Evolutionary conservation across 495 filamentous ascomycete species (phyloP).

Genomic region (Penicillium antarcticum): DNA sequence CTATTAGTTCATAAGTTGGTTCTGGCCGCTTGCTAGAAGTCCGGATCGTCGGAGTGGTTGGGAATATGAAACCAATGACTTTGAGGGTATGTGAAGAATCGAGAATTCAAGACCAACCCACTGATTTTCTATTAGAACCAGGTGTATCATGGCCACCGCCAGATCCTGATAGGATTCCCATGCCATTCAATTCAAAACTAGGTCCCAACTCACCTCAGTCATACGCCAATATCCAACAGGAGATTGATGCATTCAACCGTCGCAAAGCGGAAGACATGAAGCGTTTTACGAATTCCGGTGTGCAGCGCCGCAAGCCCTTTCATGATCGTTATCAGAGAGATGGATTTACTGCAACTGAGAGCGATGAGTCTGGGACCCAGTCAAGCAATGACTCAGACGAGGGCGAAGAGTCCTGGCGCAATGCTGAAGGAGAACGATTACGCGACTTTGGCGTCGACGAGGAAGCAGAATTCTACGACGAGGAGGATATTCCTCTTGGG

Average conservation of each 20-base stretch:
- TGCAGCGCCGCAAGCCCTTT: constrained; percentile 50
- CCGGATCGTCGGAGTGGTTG: constrained; percentile 56
- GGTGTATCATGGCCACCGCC: constrained; percentile 76
- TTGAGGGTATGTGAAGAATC: constrained; percentile 61
- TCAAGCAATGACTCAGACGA: constrained; percentile 35
- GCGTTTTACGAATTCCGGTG: constrained; percentile 27
- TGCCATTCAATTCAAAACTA: constrained; percentile 27
- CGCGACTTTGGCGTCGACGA: constrained; percentile 91
- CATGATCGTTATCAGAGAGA: constrained; percentile 40
- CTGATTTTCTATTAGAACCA: constrained; percentile 33
- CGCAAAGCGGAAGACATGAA: constrained; percentile 54
- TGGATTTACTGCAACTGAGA: constrained; percentile 26
- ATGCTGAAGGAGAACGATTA: constrained; percentile 80
- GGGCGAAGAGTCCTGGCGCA: constrained; percentile 70
- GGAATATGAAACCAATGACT: constrained; percentile 77
- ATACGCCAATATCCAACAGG: constrained; percentile 38
- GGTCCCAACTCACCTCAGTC: constrained; percentile 27
- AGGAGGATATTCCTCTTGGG: constrained; percentile 77
- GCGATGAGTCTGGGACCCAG: constrained; percentile 21
- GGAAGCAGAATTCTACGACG: constrained; percentile 71
- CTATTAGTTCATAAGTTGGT: constrained; percentile 52
- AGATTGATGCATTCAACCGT: constrained; percentile 53
- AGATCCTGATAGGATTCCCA: constrained; percentile 78
- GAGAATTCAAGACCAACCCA: background rate
- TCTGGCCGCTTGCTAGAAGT: constrained; percentile 60